Evolutionary conservation across 164 flowering plant genomes (phyloP), one percentile per base, ranked within the genome.

Genomic region (Dillenia turbinata): DNA sequence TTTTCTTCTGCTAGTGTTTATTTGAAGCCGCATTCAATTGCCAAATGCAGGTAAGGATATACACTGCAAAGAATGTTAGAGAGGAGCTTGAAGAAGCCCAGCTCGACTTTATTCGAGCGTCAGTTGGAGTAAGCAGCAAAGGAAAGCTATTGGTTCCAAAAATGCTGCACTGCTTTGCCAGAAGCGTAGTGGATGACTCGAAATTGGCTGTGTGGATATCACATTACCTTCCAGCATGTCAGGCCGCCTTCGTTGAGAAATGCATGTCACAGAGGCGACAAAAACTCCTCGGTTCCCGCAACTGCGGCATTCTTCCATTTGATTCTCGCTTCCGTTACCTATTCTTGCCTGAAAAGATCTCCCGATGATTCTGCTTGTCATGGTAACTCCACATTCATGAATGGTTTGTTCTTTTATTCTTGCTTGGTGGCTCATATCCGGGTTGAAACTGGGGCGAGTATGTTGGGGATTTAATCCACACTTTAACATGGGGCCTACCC

Each of bases 311-410:
- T 59, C 77, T 85, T 14, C 83, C 91, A 2, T 88, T 85, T 63
- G 88, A 88, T 68, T 85, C 88, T 40, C 86, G 77, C 12, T 88
- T 88, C 64, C 86, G 95, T 0, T 88, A 84, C 72, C 78, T 88
- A 8, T 83, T 88, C 76, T 63, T 83, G 19, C 95, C 86, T 0
- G 86, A 75, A 17, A 65, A 66, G 54, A 69, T 45, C 47, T 52
- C 54, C 10, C 50, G 40, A 2, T 69, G 59, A 68, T 53, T 19
- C 24, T 9, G 17, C 15, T 3, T 61, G 22, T 33, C 40, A 33
- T 5, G 40, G 40, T 33, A 33, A 4, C 7, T 33, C 40, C 5
- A 0, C 40, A 33, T 33, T 33, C 40, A 33, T 5, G 6, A 5
- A 51, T 51, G 5, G n/a, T 19, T 9, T n/a, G 9, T 11, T 51